These are phyloP conservation scores for Aspergillus fumigatus DNA, from an alignment of 2,329 filamentous ascomycete species.

Conservation along the genomic window DNA sequence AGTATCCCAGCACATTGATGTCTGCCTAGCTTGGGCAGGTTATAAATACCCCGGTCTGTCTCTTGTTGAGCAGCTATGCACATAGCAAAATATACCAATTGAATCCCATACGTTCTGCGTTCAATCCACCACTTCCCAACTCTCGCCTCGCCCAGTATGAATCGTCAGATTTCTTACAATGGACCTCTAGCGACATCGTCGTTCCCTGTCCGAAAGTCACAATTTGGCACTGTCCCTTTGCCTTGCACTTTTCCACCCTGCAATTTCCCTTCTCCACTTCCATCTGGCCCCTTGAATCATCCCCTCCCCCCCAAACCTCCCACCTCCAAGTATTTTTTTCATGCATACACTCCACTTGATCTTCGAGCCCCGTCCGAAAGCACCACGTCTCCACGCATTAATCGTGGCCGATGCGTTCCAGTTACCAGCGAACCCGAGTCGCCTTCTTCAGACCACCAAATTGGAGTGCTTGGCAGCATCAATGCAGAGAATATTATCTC, in stretches of 20 bases:
- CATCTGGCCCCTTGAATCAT: background rate
- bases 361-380: too few relatives aligned
- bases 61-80: background rate
- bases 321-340: background rate
- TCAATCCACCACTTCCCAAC: background rate
- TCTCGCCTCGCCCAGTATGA: background rate
- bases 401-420: background rate
- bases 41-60: background rate
- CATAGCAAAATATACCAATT: background rate
- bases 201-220: background rate
- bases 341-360: background rate
- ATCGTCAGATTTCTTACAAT: background rate
- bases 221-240: background rate
- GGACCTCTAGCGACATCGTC: background rate
- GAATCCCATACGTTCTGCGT: background rate
- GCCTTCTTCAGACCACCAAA: background rate
- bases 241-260: background rate
- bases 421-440: background rate
- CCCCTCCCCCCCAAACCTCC: background rate
- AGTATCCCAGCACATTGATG: background rate
- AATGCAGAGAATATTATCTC: background rate
- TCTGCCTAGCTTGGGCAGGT: background rate
- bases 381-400: too few relatives aligned
- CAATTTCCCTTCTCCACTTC: background rate
- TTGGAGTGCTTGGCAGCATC: background rate